Conservation (phyloP, 2,329 filamentous ascomycete genomes). For the Exutisphaerella laricina region DNA sequence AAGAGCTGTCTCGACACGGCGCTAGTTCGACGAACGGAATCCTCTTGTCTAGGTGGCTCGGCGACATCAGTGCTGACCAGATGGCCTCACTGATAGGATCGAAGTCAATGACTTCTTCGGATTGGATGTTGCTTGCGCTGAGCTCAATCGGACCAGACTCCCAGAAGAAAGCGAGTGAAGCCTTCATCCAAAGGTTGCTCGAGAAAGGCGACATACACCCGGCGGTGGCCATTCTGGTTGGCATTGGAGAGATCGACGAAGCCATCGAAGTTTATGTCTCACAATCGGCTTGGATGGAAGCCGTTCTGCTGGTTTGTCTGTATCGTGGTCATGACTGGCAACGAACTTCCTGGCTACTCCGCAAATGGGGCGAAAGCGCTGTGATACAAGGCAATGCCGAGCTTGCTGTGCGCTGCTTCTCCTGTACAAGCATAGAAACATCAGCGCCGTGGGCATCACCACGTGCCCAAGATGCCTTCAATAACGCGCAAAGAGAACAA, state of each 20-base stretch:
- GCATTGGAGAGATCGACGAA: constrained; percentile 86
- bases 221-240: constrained; percentile 85
- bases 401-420: constrained; percentile 86
- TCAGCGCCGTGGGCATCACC: constrained; percentile 85
- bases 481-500: constrained; percentile 50
- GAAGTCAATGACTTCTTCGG: constrained; percentile 82
- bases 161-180: constrained; percentile 83
- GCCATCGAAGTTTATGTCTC: constrained; percentile 96
- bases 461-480: constrained; percentile 58
- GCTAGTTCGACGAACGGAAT: constrained; percentile 71
- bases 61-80: constrained; percentile 73
- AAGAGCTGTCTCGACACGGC: constrained; percentile 73
- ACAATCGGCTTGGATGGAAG: constrained; percentile 87
- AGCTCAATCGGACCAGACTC: constrained; percentile 74
- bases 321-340: constrained; percentile 84
- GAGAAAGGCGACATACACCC: constrained; percentile 88
- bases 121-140: constrained; percentile 94
- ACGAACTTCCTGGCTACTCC: constrained; percentile 76
- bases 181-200: constrained; percentile 83
- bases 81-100: constrained; percentile 70
- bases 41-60: constrained; percentile 86
- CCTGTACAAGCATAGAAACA: constrained; percentile 80
- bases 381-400: constrained; percentile 82
- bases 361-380: constrained; percentile 92
- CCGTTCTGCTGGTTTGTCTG: constrained; percentile 78